A percentile compares a stretch with the other conserved stretches of the same genome.
phyloP scores from a whole-genome alignment of 306 rosid species.

The Glycyrrhiza uralensis region DNA sequence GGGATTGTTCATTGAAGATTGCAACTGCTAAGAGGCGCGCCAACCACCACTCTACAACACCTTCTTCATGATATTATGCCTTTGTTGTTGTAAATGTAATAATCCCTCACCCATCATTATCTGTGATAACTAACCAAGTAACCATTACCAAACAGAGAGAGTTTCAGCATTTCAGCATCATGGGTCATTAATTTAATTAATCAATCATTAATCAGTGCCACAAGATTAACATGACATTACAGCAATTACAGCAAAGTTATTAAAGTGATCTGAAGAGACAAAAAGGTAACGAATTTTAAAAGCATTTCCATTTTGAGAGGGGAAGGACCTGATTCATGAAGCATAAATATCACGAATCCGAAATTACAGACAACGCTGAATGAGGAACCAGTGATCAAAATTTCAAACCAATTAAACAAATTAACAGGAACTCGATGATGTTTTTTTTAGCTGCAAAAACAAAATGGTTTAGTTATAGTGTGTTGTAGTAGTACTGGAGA shows the following conservation, averaged over 20 bases:
- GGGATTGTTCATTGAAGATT: constrained; percentile 4
- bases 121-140: constrained; percentile 13
- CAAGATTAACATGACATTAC: not conserved
- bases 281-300: constrained; percentile 27
- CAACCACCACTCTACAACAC: constrained; percentile 35
- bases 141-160: too few relatives aligned
- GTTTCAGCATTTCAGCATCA: not conserved
- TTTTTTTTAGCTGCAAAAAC: too few relatives aligned
- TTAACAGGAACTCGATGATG: too few relatives aligned
- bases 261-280: constrained; percentile 27
- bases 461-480: too few relatives aligned
- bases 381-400: not conserved
- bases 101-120: constrained; percentile 34
- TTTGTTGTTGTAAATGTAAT: not conserved
- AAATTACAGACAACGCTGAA: constrained; percentile 1
- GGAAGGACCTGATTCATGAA: too few relatives aligned
- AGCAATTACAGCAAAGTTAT: too few relatives aligned
- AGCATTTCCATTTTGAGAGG: too few relatives aligned
- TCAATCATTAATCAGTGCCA: not conserved
- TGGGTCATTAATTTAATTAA: not conserved
- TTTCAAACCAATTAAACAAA: too few relatives aligned
- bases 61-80: too few relatives aligned
- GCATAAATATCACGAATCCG: too few relatives aligned
- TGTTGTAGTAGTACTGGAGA: too few relatives aligned
- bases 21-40: not conserved